phyloP scores from a whole-genome alignment of 495 filamentous ascomycete species.

The Neurospora sp. region DNA sequence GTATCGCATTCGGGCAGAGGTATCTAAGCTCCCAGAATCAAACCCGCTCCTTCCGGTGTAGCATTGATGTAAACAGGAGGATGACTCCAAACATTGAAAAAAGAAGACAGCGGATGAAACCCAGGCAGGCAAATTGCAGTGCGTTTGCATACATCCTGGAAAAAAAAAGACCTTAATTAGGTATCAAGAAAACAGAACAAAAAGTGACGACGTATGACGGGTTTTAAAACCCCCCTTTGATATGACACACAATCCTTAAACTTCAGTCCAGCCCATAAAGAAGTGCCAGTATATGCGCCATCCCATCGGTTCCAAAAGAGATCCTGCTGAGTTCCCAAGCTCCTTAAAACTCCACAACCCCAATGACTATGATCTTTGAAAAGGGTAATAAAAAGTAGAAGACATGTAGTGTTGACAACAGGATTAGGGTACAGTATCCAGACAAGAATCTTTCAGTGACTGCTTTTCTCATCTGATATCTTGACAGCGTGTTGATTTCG shows the following conservation, averaged over 20 bases:
- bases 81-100: background rate
- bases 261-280: background rate
- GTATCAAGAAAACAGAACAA: background rate
- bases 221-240: background rate
- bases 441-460: background rate
- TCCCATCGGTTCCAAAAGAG: background rate
- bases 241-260: background rate
- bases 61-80: background rate
- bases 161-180: background rate
- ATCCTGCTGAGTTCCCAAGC: background rate
- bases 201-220: background rate
- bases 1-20: background rate
- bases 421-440: background rate
- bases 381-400: background rate
- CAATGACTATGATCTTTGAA: background rate
- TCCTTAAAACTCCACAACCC: background rate
- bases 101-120: background rate
- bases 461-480: background rate
- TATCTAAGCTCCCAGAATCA: background rate
- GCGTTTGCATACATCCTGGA: background rate
- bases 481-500: background rate
- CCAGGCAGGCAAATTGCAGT: background rate
- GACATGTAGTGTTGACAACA: background rate
- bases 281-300: background rate
- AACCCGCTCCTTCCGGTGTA: background rate